Conservation (phyloP, 257 asterid species). For the Coffea canephora region DNA sequence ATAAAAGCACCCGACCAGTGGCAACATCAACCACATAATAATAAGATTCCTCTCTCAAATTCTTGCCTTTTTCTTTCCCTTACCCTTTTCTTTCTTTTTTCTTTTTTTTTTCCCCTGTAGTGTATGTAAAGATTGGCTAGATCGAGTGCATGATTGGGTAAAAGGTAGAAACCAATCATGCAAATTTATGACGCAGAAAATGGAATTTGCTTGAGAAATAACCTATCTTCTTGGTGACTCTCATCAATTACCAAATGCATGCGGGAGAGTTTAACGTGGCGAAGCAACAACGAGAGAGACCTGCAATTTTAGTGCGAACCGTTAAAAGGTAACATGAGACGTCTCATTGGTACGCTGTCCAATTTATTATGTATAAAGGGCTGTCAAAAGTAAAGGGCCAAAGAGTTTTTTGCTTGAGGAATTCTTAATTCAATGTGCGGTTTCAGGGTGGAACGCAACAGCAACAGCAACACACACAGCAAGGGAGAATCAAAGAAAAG, state of each 20-base stretch:
- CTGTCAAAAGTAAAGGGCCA: no score
- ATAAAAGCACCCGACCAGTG: no score
- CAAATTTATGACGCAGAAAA: not conserved
- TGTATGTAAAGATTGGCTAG: not conserved
- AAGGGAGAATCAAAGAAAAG: not conserved
- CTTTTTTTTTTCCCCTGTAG: no score
- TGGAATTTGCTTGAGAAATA: not conserved
- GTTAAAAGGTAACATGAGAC: not conserved
- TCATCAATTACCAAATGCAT: not conserved
- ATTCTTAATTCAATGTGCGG: not conserved
- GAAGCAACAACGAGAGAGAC: not conserved
- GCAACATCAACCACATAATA: no score
- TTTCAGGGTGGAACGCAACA: not conserved
- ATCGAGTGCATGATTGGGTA: not conserved
- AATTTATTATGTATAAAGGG: no score
- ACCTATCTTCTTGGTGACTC: not conserved
- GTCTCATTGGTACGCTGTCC: no score
- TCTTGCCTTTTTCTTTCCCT: no score
- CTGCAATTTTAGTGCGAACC: not conserved
- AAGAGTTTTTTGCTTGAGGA: not conserved
- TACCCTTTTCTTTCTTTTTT: no score
- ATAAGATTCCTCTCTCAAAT: no score
- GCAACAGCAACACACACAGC: not conserved
- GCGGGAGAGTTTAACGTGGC: not conserved
- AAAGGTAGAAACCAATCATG: not conserved